Evolutionary conservation across 2,329 filamentous ascomycete species (phyloP), one percentile per base, ranked within the genome.

Genomic region (Arthrobotrys iridis): DNA sequence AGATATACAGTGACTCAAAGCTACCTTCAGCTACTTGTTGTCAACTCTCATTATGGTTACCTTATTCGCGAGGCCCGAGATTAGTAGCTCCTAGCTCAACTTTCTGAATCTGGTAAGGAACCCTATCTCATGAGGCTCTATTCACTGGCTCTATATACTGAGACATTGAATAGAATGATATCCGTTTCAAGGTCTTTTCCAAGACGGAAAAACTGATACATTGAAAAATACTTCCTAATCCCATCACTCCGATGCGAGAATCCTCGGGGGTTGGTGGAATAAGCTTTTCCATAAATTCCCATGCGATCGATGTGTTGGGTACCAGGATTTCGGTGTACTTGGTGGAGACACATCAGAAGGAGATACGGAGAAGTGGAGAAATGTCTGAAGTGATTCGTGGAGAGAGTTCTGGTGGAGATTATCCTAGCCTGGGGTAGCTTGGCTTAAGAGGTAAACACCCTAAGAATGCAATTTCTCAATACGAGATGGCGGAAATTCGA

Each of bases 361-460:
- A 55, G 18, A 37, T 55, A 55, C 37, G 50, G 50, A 35, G 48
- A 22, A 55, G 48, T 55, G 48, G 48, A 22, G 48, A 55, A 8
- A 55, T 55, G 50, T 55, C 50, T 37, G n/a, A 55, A 18, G 18
- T 5, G 10, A 20, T 65, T 65, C 55, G 60, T 35, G 63, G 63
- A 67, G 63, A 67, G 50, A 22, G 28, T 55, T 55, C 40, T 20
- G 22, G 50, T 67, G 63, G 63, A 58, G 40, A 57, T 58, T 58
- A 55, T 55, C 37, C 50, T 48, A 35, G 37, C 5, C 46, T 43
- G 46, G 60, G 46, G 60, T 22, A 20, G 24, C n/a, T 55, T 55
- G 50, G 50, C 30, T 35, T 30, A 10, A 15, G 10, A 37, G 15
- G 28, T 37, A 22, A 28, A 55, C 35, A 55, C 28, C 18, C 28